A percentile compares a stretch with the other conserved stretches of the same genome.
These are phyloP conservation scores for Corchorus capsularis DNA, from an alignment of 345 rosid species.

Conservation along the genomic window DNA sequence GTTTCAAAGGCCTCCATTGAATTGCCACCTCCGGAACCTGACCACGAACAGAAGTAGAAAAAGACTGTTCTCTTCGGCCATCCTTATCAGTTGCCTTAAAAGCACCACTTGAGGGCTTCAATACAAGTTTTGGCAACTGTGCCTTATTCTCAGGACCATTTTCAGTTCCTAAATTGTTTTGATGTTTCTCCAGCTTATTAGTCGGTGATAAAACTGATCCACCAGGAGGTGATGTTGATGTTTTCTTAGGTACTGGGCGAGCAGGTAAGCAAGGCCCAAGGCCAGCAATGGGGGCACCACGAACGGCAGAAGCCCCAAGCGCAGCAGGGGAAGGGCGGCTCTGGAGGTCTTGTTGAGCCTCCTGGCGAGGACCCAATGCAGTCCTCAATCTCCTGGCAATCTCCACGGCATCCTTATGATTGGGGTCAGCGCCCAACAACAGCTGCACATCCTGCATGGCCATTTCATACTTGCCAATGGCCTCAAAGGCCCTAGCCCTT, in stretches of 20 bases:
- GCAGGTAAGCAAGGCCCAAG: slow-evolving; percentile 94
- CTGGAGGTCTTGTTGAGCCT: slow-evolving; percentile 83
- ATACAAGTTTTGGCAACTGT: slow-evolving; percentile 54
- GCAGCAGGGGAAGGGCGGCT: slow-evolving; percentile 98
- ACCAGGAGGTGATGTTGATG: slow-evolving; percentile 37
- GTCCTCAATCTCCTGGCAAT: slow-evolving; percentile 65
- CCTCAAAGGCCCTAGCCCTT: slow-evolving; percentile 91
- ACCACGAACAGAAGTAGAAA: slow-evolving; percentile 33
- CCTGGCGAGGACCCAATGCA: slow-evolving; percentile 66
- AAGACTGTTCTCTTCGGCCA: slow-evolving; percentile 35
- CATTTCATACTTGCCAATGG: slow-evolving; percentile 71
- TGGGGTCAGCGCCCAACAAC: slow-evolving; percentile 68
- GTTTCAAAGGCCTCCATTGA: slow-evolving; percentile 74
- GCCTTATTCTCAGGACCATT: slow-evolving; percentile 56
- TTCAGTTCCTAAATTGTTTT: slow-evolving; percentile 37
- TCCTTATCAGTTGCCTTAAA: slow-evolving; percentile 40
- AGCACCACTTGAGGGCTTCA: slow-evolving; percentile 59
- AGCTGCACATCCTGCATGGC: slow-evolving; percentile 82
- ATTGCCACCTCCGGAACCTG: slow-evolving; percentile 41
- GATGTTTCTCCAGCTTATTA: slow-evolving; percentile 57
- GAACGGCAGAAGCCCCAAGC: slow-evolving; percentile 95
- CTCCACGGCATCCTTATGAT: slow-evolving; percentile 78
- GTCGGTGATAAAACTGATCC: slow-evolving; percentile 37
- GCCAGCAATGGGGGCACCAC: slow-evolving; percentile 88
- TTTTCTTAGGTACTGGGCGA: slow-evolving; percentile 70